Evolutionary conservation across 2,329 filamentous ascomycete genomes (phyloP).

Genomic region (Nothomitra cinnamomea): DNA sequence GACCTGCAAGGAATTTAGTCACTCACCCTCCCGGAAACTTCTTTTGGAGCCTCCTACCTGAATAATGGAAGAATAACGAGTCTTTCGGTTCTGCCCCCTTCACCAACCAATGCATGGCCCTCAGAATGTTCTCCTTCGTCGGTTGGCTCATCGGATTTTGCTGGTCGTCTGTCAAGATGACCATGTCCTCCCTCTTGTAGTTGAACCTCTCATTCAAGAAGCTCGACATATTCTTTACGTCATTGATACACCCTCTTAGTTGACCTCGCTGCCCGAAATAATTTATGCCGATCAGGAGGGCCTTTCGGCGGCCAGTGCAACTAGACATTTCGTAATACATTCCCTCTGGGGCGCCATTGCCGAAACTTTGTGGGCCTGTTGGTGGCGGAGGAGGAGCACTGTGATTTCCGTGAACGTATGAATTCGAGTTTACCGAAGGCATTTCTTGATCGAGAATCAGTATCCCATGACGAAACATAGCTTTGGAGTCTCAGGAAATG

Average conservation of each 20-base stretch:
- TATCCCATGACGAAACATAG: conserved; percentile 6
- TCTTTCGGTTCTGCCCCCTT: conserved; percentile 87
- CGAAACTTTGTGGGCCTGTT: conserved; percentile 51
- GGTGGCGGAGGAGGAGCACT: conserved; percentile 50
- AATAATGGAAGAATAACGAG: conserved; percentile 95
- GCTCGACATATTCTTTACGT: conserved; percentile 90
- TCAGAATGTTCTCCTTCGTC: conserved; percentile 84
- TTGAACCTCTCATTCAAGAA: conserved; percentile 81
- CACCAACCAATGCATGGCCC: conserved; percentile 95
- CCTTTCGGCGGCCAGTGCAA: conserved; percentile 78
- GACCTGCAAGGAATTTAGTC: conserved; percentile 30
- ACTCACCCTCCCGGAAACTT: neutral
- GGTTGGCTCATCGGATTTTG: conserved; percentile 96
- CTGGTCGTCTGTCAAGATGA: conserved; percentile 88
- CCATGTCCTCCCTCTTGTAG: conserved; percentile 93
- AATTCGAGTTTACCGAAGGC: conserved; percentile 31
- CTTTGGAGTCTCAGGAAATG: conserved; percentile 4
- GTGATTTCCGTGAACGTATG: conserved; percentile 39
- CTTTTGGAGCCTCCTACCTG: conserved; percentile 38
- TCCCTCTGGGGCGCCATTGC: conserved; percentile 58
- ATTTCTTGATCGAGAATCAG: conserved; percentile 17
- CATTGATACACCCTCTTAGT: conserved; percentile 86
- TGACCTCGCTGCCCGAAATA: conserved; percentile 89
- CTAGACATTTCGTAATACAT: conserved; percentile 86
- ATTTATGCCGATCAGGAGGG: conserved; percentile 85